phyloP scores from a whole-genome alignment of 2,329 filamentous ascomycete species.

The Ophiostoma piceae region DNA sequence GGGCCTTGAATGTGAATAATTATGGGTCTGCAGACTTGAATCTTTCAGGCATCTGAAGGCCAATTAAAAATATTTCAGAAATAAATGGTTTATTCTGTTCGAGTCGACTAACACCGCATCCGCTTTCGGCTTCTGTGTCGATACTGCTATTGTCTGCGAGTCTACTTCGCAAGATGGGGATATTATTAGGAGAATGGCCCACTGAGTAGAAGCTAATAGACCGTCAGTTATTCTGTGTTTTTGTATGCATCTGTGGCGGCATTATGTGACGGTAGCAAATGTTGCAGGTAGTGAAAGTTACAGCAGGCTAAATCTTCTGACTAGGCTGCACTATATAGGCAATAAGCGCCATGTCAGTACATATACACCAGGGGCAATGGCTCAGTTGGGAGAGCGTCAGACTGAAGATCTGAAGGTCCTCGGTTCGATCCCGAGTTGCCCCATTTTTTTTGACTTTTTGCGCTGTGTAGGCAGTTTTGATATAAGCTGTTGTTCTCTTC shows the following conservation, averaged over 20 bases:
- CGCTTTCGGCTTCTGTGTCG: constrained; percentile 1
- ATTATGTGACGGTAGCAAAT: not conserved
- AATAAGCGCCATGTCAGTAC: not conserved
- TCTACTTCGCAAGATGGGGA: not conserved
- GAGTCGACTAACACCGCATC: not conserved
- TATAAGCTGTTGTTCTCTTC: not conserved
- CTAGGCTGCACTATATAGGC: not conserved
- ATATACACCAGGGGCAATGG: constrained; percentile 5
- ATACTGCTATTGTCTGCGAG: not conserved
- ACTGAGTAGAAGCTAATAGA: too few relatives aligned
- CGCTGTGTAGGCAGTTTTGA: not conserved
- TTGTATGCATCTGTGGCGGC: too few relatives aligned
- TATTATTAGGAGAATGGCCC: too few relatives aligned
- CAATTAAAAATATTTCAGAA: not conserved
- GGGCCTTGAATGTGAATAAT: not conserved
- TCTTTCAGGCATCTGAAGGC: not conserved
- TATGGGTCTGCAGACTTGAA: not conserved
- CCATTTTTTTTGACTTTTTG: not conserved
- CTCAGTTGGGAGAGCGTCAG: constrained; percentile 17
- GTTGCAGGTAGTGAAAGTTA: not conserved
- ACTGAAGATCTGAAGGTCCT: constrained; percentile 17
- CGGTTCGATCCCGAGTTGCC: constrained; percentile 17
- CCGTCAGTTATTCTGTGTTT: too few relatives aligned
- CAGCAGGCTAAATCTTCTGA: too few relatives aligned
- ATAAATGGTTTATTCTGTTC: not conserved